Evolutionary conservation across 2,329 filamentous ascomycete genomes (phyloP), one percentile per base, ranked within the genome.

Genomic region (Keithomyces neogunnii): DNA sequence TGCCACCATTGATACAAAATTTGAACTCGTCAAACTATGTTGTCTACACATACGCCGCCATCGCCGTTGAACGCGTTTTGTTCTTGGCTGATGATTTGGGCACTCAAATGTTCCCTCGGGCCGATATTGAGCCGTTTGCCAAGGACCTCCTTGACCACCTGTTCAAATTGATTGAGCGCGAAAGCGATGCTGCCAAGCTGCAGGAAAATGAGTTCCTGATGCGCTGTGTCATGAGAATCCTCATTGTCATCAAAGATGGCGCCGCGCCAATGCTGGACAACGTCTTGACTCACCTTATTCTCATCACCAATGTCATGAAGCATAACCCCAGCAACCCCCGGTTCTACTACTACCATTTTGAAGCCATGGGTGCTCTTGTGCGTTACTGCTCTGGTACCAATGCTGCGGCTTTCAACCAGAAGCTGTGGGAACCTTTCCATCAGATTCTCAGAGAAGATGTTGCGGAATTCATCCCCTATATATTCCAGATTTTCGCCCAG

Each of bases 201-300:
- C 93, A 99, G 65, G 93, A 99, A 70, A 99, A 99, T 64, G 93
- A 99, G 66, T 99, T 97, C 67, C 69, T 99, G 63, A 97, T 99
- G 91, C 88, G 90, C 61, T 99, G 93, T 62, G 89, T 96, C 51
- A 99, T 99, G 93, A 83, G 93, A 60, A 92, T 99, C 10, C 76
- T 99, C 54, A 90, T 99, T 57, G 91, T 97, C 56, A 87, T 97
- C 68, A 88, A 86, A 65, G 91, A 96, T 46, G 87, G 84, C 31
- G 82, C 92, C 11, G 70, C 84, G 2, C 78, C 84, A 1, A 83
- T 93, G 47, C 77, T 86, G 5, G 89, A 96, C 59, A 80, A 78
- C 58, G 82, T 95, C n/a, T 73, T 97, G 49, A 80, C 82, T 49
- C 90, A 95, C 66, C 80, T 99, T 53, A 83, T 95, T 63, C 85